Percentiles rank a stretch among this genome's conserved stretches.
phyloP scores from a whole-genome alignment of 2,329 filamentous ascomycete genomes.

The Elsinoe australis region DNA sequence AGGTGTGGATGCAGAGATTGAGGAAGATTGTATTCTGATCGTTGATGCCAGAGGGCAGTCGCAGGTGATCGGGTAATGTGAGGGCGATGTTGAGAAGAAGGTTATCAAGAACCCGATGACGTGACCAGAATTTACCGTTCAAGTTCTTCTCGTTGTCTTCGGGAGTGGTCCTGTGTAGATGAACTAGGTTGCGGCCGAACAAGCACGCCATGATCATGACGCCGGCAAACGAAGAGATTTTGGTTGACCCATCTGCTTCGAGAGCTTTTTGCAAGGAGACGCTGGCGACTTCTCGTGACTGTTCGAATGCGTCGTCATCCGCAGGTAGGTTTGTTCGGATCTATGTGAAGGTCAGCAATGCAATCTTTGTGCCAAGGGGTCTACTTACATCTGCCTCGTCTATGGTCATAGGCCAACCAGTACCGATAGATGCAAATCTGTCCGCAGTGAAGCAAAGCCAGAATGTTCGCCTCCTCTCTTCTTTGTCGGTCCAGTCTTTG shows the following conservation, averaged over 20 bases:
- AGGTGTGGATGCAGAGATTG: constrained; percentile 96
- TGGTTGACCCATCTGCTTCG: constrained; percentile 61
- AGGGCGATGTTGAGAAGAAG: constrained; percentile 82
- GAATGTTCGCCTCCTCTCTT: constrained; percentile 85
- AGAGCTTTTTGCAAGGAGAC: constrained; percentile 63
- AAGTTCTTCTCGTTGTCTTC: constrained; percentile 80
- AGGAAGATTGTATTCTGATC: constrained; percentile 85
- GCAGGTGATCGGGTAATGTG: constrained; percentile 69
- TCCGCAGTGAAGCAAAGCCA: constrained; percentile 92
- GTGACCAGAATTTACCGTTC: constrained; percentile 91
- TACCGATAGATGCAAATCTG: constrained; percentile 89
- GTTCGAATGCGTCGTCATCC: constrained; percentile 76
- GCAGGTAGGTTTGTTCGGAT: constrained; percentile 78
- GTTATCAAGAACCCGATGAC: constrained; percentile 82
- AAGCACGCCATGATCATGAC: constrained; percentile 80
- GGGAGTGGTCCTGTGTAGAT: constrained; percentile 77
- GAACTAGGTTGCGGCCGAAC: constrained; percentile 83
- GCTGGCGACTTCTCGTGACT: constrained; percentile 66
- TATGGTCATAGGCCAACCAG: constrained; percentile 91
- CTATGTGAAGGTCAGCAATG: constrained; percentile 29
- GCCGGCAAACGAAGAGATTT: constrained; percentile 69
- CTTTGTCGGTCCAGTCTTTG: constrained; percentile 86
- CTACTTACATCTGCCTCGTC: constrained; percentile 70
- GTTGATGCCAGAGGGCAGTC: constrained; percentile 65
- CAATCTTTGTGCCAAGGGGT: neutral